Evolutionary conservation across 352 stramenopile species (phyloP), one percentile per base, ranked within the genome.

Genomic region (Elongisporangium prolatum): DNA sequence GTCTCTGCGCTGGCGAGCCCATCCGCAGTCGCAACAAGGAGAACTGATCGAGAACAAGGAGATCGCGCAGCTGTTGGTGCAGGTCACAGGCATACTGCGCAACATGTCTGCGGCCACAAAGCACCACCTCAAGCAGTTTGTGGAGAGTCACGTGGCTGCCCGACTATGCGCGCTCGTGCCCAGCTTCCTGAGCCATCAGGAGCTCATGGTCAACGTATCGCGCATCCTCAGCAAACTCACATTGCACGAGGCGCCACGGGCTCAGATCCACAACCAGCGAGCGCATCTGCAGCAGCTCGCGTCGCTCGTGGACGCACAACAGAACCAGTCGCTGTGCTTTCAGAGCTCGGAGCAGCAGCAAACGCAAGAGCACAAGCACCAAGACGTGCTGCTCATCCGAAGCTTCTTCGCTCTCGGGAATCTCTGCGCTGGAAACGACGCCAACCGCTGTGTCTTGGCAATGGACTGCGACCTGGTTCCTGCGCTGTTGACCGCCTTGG

Each of bases 331-430:
- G 11, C 63, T 87, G 8, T 48, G 53, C 2, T 54, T 65, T 2
- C 51, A 57, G 24, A 50, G 38, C 20, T 16, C 47, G 0, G 56
- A 64, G 17, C 68, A 80, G 20, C 72, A 87, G 21, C 67, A 61
- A 2, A 16, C 10, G 10, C 24, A 50, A 0, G 76, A 84, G 5
- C 65, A 54, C 22, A 70, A 66, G 3, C 72, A 70, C 28, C 80
- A 90, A 34, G 77, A 87, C 47, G 58, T 74, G 21, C 63, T 92
- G 17, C 69, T 93, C 17, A 60, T 96, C 10, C 86, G 89, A 11
- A 68, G 91, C 21, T 87, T 86, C 57, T 96, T 96, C 57, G 69
- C 86, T 34, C 67, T 96, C 1, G 89, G 87, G 1, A 97, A 97
- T 59, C 64, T 96, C n/a, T 95, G 86, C 54, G 86, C 89, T 21